A percentile compares a stretch with the other conserved stretches of the same genome.
phyloP scores from a whole-genome alignment of 257 asterid genomes.

The Nicotiana benthamiana region DNA sequence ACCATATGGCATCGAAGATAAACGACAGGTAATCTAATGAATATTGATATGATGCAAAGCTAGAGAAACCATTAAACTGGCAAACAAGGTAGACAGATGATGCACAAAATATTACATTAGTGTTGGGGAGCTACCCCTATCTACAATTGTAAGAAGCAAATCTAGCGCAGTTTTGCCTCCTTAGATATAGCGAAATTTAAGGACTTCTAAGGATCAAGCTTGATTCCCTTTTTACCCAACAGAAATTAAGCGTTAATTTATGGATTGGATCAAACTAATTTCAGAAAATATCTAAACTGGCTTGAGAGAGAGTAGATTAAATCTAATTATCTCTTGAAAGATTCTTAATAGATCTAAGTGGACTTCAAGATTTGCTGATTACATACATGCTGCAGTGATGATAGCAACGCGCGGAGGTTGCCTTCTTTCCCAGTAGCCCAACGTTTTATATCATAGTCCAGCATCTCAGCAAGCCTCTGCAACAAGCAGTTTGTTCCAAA shows the following conservation, averaged over 20 bases:
- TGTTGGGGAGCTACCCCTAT: not conserved
- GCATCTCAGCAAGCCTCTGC: slow-evolving; percentile 64
- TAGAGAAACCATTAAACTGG: not conserved
- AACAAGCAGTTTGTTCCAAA: slow-evolving; percentile 16
- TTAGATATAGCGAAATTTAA: not conserved
- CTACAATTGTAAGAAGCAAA: not conserved
- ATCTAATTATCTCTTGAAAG: not conserved
- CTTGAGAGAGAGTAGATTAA: not conserved
- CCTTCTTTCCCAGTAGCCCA: slow-evolving; percentile 97
- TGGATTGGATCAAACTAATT: not conserved
- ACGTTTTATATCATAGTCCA: slow-evolving; percentile 61
- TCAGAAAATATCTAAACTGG: not conserved
- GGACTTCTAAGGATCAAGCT: not conserved
- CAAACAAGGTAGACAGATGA: not conserved
- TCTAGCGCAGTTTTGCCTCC: not conserved
- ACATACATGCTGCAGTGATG: slow-evolving; percentile 68
- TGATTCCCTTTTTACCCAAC: not conserved
- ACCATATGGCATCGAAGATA: not conserved
- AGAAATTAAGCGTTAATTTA: not conserved
- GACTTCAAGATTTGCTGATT: not conserved
- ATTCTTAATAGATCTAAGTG: not conserved
- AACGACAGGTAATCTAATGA: not conserved
- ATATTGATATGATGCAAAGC: not conserved
- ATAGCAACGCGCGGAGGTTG: slow-evolving; percentile 81
- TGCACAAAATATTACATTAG: not conserved